Base-by-base conservation (phyloP, 1,284 basidiomycete species). In the Pseudozyma flocculosa region DNA sequence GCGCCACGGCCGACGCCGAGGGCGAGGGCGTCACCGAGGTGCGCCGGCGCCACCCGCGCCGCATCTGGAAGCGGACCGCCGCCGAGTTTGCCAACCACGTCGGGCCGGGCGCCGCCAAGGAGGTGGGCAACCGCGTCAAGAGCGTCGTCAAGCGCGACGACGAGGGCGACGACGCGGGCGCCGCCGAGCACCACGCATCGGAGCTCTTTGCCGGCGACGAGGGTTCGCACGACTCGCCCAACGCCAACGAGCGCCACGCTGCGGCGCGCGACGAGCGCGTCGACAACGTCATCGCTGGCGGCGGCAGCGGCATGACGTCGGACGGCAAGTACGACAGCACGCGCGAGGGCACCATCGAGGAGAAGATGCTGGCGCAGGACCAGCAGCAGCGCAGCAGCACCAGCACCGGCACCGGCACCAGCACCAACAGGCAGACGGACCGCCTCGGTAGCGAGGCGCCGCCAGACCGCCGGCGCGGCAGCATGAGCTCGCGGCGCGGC, bases 301-400 rank as follows among this genome's bases (percentile, higher is more conserved):
- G 59, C 24, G 61, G 61, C 15, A 39, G 57, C 29, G 43, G 51
- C 10, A 61, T 61, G 41, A 49, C 60, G 13, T 45, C 47, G 15
- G 65, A 61, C 32, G 65, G 61, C 19, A 59, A 54, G 40, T 68
- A 63, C 43, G 61, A 68, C 26, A 54, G 50, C 34, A 48, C 51
- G 14, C 42, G 61, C 45, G 65, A 64, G 44, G 57, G 61, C 17
- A 68, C 65, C 19, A 34, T 68, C 40, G 65, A 68, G 30, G 65
- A 68, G 38, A 60, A 59, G 45, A 19, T 68, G 43, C 29, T 68
- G 4, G 52, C 43, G 3, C 47, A 60, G 18, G 61, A 60, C 38
- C 32, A 34, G 26, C 26, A 29, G 26, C 26, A 5, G 26, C 26
- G 26, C 26, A 11, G 26, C 26, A 11, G 26, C 26, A 11, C 7